phyloP scores from a whole-genome alignment of 2,329 filamentous ascomycete species.

The Apiospora phragmitis region DNA sequence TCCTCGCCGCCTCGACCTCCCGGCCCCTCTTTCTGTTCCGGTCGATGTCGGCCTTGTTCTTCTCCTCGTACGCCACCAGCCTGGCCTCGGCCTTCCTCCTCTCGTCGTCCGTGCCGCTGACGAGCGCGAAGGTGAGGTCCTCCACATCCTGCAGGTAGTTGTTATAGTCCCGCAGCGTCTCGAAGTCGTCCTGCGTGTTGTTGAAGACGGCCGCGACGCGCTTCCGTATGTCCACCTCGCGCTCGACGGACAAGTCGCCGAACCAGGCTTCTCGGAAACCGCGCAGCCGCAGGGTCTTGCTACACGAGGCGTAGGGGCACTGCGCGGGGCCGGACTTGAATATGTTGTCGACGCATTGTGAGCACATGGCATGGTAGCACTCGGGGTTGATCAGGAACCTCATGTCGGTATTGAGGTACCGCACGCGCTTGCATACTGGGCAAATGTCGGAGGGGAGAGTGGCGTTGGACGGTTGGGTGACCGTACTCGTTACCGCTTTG shows the following conservation, averaged over 20 bases:
- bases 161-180: slow-evolving; percentile 80
- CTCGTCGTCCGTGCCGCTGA: slow-evolving; percentile 69
- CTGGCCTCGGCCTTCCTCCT: slow-evolving; percentile 46
- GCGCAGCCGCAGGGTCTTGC: slow-evolving; percentile 80
- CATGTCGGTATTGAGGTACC: slow-evolving; percentile 93
- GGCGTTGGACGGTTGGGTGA: slow-evolving; percentile 26
- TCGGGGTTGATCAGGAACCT: slow-evolving; percentile 95
- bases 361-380: slow-evolving; percentile 99
- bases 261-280: slow-evolving; percentile 90
- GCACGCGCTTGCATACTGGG: slow-evolving; percentile 94
- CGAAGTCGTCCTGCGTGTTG: slow-evolving; percentile 87
- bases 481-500: slow-evolving; percentile 27
- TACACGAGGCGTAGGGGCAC: slow-evolving; percentile 88
- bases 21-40: slow-evolving; percentile 56
- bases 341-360: slow-evolving; percentile 90
- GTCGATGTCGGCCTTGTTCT: slow-evolving; percentile 70
- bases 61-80: slow-evolving; percentile 65
- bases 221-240: slow-evolving; percentile 88
- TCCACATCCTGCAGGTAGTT: slow-evolving; percentile 94
- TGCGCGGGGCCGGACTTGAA: slow-evolving; percentile 90
- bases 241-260: slow-evolving; percentile 81
- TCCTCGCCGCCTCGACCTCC: slow-evolving; percentile 55
- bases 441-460: slow-evolving; percentile 68
- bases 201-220: slow-evolving; percentile 83
- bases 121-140: slow-evolving; percentile 84